Evolutionary conservation across 1,284 basidiomycete species (phyloP), one percentile per base, ranked within the genome.

Genomic region (Gymnopus androsaceus): DNA sequence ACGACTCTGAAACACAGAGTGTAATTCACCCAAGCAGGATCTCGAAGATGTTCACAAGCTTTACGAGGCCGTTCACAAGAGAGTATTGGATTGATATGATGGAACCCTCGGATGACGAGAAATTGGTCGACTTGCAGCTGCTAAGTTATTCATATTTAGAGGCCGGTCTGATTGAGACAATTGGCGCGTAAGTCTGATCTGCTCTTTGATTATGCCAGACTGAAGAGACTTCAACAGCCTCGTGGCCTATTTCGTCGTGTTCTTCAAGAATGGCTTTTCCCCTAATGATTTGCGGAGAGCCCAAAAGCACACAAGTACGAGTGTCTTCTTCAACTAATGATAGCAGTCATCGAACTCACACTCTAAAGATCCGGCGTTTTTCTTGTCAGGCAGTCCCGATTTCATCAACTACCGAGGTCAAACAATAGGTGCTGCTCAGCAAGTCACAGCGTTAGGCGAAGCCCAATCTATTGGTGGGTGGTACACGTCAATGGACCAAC

Each of bases 81-180:
- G 63, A 67, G 9, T 87, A 77, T 67, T 87, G 85, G 84, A 76
- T 81, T 59, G 83, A 87, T 28, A 60, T 70, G 3, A 63, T 85
- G 36, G 83, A 86, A 62, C 58, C 67, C 11, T 72, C 75, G 0
- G 84, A 87, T 21, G 73, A 76, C 42, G 85, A 88, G 67, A 78
- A 73, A 0, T 71, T 88, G 23, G 85, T 88, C 15, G 85, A 88
- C 60, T 62, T 61, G 19, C 83, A 80, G 63, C 67, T 88, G 42
- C 72, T 88, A n/a, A 85, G 84, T 63, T 88, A 88, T 63, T 75
- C 85, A 4, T 87, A 88, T 63, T 65, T 88, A 36, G 84, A 87
- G 63, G 81, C 81, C 17, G 85, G 85, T n/a, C 57, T 85, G 37
- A 82, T 86, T 46, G 82, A 85, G 66, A 76, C 74, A 54, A 38